phyloP scores from a whole-genome alignment of 2,329 filamentous ascomycete genomes.

The Exophiala oligosperma region DNA sequence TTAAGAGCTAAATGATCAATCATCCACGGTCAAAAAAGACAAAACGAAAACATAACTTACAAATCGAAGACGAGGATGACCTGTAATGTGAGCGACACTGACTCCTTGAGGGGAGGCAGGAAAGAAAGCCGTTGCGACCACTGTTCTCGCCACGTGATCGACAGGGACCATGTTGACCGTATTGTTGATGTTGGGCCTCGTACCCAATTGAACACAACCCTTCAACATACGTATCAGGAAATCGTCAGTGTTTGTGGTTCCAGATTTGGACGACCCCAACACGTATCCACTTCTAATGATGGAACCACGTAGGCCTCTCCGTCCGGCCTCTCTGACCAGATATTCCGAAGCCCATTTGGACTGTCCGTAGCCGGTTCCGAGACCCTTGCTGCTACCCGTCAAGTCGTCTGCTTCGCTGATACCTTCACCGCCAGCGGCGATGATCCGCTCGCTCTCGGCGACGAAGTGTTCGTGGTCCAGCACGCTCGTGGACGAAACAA shows the following conservation, averaged over 20 bases:
- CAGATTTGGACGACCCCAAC: conserved; percentile 68
- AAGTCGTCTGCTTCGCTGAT: conserved; percentile 78
- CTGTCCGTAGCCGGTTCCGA: conserved; percentile 88
- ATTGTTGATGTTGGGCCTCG: conserved; percentile 76
- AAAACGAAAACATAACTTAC: too few species aligned
- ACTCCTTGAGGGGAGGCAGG: conserved; percentile 40
- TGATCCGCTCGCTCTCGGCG: conserved; percentile 64
- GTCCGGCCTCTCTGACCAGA: conserved; percentile 75
- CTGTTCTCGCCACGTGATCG: conserved; percentile 76
- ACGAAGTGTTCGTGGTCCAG: conserved; percentile 83
- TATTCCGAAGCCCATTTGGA: conserved; percentile 79
- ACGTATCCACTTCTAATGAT: conserved; percentile 86
- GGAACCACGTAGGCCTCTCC: conserved; percentile 70
- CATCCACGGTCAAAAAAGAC: neutral
- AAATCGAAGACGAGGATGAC: conserved; percentile 74
- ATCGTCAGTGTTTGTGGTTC: conserved; percentile 79
- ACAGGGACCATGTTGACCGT: conserved; percentile 89
- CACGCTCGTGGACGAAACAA: conserved; percentile 78
- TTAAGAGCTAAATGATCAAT: neutral
- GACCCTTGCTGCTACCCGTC: conserved; percentile 70
- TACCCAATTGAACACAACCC: conserved; percentile 77
- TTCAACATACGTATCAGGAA: conserved; percentile 86
- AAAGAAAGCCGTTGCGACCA: conserved; percentile 69
- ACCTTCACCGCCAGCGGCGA: conserved; percentile 61
- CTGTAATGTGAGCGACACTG: conserved; percentile 74